A percentile compares a stretch with the other conserved stretches of the same genome.
Evolutionary conservation across 2,329 filamentous ascomycete genomes (phyloP).

Genomic region (Hortaea werneckii): DNA sequence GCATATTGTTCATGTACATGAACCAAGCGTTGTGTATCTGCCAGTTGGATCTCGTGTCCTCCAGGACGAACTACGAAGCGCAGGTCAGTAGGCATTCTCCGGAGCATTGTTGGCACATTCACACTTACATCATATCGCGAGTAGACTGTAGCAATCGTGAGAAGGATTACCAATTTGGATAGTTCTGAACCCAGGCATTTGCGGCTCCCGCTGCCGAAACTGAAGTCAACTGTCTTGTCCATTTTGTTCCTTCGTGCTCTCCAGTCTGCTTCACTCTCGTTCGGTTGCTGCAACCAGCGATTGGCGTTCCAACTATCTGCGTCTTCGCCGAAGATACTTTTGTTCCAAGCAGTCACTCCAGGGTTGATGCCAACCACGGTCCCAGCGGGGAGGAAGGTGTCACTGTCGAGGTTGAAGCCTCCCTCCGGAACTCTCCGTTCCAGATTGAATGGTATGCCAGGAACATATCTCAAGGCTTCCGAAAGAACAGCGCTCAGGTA

Average conservation of each 20-base stretch:
- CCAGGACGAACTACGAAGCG: too few relatives aligned
- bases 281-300: slow-evolving; percentile 27
- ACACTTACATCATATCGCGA: slow-evolving; percentile 3
- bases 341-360: slow-evolving; percentile 30
- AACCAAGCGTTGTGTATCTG: too few relatives aligned
- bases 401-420: not conserved
- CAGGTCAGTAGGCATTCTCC: too few relatives aligned
- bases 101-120: too few relatives aligned
- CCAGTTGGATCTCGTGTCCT: too few relatives aligned
- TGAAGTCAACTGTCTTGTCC: slow-evolving; percentile 1
- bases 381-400: slow-evolving; percentile 21
- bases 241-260: not conserved
- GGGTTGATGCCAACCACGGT: slow-evolving; percentile 33
- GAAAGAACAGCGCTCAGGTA: slow-evolving; percentile 25
- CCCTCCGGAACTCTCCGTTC: slow-evolving; percentile 33
- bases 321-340: slow-evolving; percentile 23
- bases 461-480: slow-evolving; percentile 18
- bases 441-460: slow-evolving; percentile 31
- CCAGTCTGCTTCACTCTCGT: not conserved
- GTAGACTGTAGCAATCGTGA: slow-evolving; percentile 7
- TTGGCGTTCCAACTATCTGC: slow-evolving; percentile 29
- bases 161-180: slow-evolving; percentile 16
- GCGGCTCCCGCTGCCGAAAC: slow-evolving; percentile 24
- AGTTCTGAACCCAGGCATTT: slow-evolving; percentile 18
- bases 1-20: too few relatives aligned